A percentile compares a stretch with the other conserved stretches of the same genome.
Evolutionary conservation across 23 red algal genomes (phyloP).

Genomic region (Gracilaria domingensis): DNA sequence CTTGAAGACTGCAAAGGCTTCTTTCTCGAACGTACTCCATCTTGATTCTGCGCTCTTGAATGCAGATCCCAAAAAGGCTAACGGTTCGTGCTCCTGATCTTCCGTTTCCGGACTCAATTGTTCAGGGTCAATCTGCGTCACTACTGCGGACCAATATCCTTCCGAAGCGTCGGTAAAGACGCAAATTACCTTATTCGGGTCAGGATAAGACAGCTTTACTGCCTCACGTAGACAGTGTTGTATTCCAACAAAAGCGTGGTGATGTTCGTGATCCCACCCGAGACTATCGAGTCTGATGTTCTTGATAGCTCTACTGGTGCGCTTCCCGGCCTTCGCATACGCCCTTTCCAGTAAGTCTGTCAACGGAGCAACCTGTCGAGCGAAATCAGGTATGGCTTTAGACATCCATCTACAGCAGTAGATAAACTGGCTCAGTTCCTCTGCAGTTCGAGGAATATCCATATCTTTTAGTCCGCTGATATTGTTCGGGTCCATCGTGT

Average conservation of each 20-base stretch:
- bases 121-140: conserved; percentile 18
- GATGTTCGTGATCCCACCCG: conserved; percentile 4
- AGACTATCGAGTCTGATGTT: not conserved
- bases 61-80: conserved; percentile 15
- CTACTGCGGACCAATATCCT: not conserved
- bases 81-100: conserved; percentile 37
- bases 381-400: conserved; percentile 30
- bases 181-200: conserved; percentile 34
- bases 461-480: conserved; percentile 7
- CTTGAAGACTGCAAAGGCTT: conserved; percentile 28
- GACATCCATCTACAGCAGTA: conserved; percentile 49
- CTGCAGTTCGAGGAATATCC: conserved; percentile 36
- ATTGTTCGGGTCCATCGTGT: conserved; percentile 7
- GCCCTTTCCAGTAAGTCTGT: not conserved
- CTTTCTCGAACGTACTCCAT: conserved; percentile 53
- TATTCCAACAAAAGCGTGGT: not conserved
- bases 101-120: not conserved
- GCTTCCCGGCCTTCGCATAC: conserved; percentile 10
- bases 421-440: conserved; percentile 51
- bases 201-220: conserved; percentile 31
- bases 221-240: conserved; percentile 1
- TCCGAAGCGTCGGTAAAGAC: conserved; percentile 59
- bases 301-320: conserved; percentile 10
- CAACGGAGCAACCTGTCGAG: not conserved
- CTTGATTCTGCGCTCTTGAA: conserved; percentile 10